Conservation (phyloP, 257 asterid species). For the Solanum acaule region DNA sequence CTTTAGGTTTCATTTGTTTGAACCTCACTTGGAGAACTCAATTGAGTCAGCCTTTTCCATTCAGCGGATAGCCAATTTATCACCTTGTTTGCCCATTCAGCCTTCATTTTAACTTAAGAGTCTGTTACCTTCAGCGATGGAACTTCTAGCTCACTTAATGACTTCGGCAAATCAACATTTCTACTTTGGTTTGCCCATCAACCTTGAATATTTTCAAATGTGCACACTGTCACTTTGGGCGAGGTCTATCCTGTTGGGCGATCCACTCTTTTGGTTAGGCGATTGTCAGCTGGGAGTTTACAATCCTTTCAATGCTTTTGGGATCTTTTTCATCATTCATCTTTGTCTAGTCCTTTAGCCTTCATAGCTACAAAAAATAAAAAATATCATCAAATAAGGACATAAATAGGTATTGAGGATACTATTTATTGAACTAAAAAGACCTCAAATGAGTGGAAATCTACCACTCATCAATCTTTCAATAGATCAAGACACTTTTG, state of each 20-base stretch:
- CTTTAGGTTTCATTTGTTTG: not conserved
- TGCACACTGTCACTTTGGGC: not conserved
- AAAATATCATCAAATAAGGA: not conserved
- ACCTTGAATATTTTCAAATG: not conserved
- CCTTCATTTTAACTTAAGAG: not conserved
- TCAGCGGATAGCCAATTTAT: too few relatives aligned
- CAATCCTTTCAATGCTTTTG: not conserved
- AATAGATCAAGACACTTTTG: too few relatives aligned
- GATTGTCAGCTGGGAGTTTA: too few relatives aligned
- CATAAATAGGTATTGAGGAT: not conserved
- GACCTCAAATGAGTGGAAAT: not conserved
- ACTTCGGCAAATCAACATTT: not conserved
- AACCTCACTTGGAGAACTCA: too few relatives aligned
- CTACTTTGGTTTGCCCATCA: not conserved
- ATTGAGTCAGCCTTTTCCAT: not conserved
- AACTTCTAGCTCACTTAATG: not conserved
- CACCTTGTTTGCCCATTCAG: not conserved
- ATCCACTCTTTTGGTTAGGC: not conserved
- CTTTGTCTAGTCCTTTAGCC: not conserved
- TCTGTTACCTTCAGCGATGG: not conserved
- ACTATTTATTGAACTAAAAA: not conserved
- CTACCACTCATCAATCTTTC: not conserved
- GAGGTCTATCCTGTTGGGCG: not conserved
- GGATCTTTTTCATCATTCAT: not conserved
- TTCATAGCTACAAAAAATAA: not conserved